Evolutionary conservation across 2,329 filamentous ascomycete species (phyloP).

Genomic region (Penicillium sp.): DNA sequence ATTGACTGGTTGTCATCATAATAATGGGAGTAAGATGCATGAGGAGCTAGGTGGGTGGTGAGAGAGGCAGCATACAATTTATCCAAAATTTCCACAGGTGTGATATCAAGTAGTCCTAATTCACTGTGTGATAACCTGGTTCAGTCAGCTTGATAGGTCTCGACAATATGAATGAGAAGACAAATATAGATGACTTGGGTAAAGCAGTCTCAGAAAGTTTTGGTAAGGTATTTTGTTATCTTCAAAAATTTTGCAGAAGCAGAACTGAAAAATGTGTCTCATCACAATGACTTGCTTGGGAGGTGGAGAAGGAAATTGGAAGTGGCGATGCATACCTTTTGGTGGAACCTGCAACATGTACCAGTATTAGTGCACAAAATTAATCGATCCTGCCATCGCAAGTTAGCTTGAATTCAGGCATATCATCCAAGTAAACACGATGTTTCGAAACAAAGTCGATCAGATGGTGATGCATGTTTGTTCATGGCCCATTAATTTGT

Average conservation of each 20-base stretch:
- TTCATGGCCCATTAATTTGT: slow-evolving; percentile 51
- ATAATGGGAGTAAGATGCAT: slow-evolving; percentile 16
- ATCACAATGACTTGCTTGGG: slow-evolving; percentile 34
- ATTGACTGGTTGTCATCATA: slow-evolving; percentile 58
- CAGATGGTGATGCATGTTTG: slow-evolving; percentile 60
- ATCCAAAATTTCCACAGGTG: not conserved
- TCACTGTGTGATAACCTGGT: slow-evolving; percentile 7
- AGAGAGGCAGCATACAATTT: not conserved
- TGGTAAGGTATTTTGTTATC: slow-evolving; percentile 55
- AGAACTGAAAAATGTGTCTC: slow-evolving; percentile 55
- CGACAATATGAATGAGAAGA: slow-evolving; percentile 1
- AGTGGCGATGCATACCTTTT: slow-evolving; percentile 12
- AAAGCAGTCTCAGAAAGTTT: slow-evolving; percentile 42
- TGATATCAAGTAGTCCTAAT: not conserved
- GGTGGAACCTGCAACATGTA: too few relatives aligned
- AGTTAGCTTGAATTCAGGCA: not conserved
- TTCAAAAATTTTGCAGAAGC: slow-evolving; percentile 56
- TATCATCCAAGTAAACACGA: not conserved
- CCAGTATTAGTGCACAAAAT: too few relatives aligned
- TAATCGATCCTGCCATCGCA: not conserved
- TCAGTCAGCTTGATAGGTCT: slow-evolving; percentile 17
- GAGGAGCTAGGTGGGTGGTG: not conserved
- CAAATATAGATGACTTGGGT: slow-evolving; percentile 11
- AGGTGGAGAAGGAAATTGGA: slow-evolving; percentile 1
- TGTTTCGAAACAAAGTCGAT: slow-evolving; percentile 18